Evolutionary conservation across 768 basidiomycete genomes (phyloP).

Genomic region (Exidia glandulosa): DNA sequence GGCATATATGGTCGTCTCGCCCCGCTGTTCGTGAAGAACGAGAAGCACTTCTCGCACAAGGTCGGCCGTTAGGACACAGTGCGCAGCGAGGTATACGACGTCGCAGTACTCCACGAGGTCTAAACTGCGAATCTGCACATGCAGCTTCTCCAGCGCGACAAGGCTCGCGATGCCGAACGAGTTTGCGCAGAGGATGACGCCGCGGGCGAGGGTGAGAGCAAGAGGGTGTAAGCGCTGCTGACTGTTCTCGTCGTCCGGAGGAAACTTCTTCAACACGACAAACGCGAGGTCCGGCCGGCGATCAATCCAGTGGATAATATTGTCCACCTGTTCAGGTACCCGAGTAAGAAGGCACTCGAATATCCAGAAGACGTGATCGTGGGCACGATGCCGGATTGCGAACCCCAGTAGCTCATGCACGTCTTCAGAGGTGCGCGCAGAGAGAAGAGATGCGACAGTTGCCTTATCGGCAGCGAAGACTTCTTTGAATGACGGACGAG

Average conservation of each 20-base stretch:
- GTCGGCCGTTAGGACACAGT: conserved; percentile 39
- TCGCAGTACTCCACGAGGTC: conserved; percentile 36
- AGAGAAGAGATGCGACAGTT: conserved; percentile 4
- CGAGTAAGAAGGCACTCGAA: conserved; percentile 30
- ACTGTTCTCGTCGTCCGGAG: conserved; percentile 26
- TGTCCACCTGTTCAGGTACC: conserved; percentile 18
- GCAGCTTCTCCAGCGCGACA: conserved; percentile 47
- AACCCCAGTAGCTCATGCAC: conserved; percentile 16
- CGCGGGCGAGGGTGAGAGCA: conserved; percentile 28
- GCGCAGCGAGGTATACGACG: conserved; percentile 37
- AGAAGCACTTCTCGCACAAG: conserved; percentile 51
- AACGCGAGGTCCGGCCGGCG: conserved; percentile 44
- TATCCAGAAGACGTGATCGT: conserved; percentile 42
- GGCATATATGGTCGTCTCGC: conserved; percentile 29
- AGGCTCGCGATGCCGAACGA: conserved; percentile 42
- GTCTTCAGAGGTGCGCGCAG: background rate
- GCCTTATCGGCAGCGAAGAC: conserved; percentile 17
- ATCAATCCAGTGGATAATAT: conserved; percentile 33
- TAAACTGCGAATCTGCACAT: conserved; percentile 31
- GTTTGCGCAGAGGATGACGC: conserved; percentile 46
- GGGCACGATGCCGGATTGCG: conserved; percentile 38
- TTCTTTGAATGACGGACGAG: conserved; percentile 22
- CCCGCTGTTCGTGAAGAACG: conserved; percentile 42
- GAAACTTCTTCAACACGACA: conserved; percentile 36
- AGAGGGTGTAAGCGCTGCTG: conserved; percentile 22